Evolutionary conservation across 2,329 filamentous ascomycete genomes (phyloP), one percentile per base, ranked within the genome.

Genomic region (Penicillium sp.): DNA sequence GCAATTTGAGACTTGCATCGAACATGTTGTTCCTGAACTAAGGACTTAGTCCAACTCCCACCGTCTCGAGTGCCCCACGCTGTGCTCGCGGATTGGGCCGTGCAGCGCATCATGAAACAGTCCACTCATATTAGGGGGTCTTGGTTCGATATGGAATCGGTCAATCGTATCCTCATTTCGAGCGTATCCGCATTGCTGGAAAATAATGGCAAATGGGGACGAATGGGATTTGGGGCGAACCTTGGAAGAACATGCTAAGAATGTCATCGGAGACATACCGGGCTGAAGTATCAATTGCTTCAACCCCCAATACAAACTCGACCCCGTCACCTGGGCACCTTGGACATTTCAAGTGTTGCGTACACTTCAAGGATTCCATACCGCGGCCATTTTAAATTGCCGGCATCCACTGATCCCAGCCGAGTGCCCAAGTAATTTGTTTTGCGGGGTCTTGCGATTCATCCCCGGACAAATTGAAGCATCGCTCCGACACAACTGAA

Each of bases 31-130:
- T 55, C 49, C 47, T 47, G 51, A 27, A 44, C 48, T 44, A 28
- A 50, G 36, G 35, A 44, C 31, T 54, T 44, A 31, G 43, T 33
- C 51, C 20, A 22, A 22, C 20, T 22, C 20, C 20, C 20, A 22
- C 20, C 20, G 53, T 56, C 51, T 61, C 54, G 51, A 44, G 25
- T 39, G 30, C 48, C 46, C 60, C 60, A 62, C 58, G 51, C 31
- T 49, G 42, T 13, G 22, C 6, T 5, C 16, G 25, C 18, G 43
- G 58, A 63, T 61, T 63, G 60, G 60, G 22, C 14, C 24, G 24
- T 42, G 7, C n/a, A 31, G 50, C 54, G 50, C 47, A 58, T 58
- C 14, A 44, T 63, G 60, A 63, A 63, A 63, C 60, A 30, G 22
- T 24, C 27, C 33, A 51, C 25, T 24, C 16, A 36, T 33, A 22